Evolutionary conservation across 23 red algal genomes (phyloP).

Genomic region (Pyropia yezoensis): DNA sequence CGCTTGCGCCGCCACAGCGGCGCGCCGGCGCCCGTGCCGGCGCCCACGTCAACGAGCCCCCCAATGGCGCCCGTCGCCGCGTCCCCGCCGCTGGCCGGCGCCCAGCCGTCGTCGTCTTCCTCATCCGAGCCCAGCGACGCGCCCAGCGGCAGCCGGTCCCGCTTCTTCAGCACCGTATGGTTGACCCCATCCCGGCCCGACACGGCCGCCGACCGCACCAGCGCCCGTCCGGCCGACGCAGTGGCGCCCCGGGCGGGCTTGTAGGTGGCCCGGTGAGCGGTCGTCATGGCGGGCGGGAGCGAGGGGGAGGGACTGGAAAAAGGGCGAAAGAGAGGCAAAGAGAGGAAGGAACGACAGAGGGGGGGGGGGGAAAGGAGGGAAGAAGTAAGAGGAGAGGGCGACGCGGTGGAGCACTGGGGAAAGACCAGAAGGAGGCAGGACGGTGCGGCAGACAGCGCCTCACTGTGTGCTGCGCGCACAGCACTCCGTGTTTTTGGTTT

Average conservation of each 20-base stretch:
- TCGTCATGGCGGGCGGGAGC: conserved; percentile 44
- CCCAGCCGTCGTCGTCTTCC: conserved; percentile 9
- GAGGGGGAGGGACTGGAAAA: too few species aligned
- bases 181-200: conserved; percentile 50
- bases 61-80: conserved; percentile 1
- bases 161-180: conserved; percentile 50
- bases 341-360: too few species aligned
- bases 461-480: too few species aligned
- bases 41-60: conserved; percentile 1
- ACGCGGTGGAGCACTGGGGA: too few species aligned
- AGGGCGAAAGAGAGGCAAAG: too few species aligned
- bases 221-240: conserved; percentile 53
- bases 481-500: too few species aligned
- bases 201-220: conserved; percentile 51
- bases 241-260: conserved; percentile 68
- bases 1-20: background rate
- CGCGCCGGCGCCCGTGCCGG: conserved; percentile 12
- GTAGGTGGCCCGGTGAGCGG: conserved; percentile 83
- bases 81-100: conserved; percentile 5
- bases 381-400: too few species aligned
- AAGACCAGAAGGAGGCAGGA: too few species aligned
- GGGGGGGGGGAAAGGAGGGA: too few species aligned
- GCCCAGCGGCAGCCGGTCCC: conserved; percentile 6
- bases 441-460: too few species aligned
- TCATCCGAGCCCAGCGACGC: conserved; percentile 11